phyloP scores from a whole-genome alignment of 495 filamentous ascomycete species.

The Neurospora sp. region DNA sequence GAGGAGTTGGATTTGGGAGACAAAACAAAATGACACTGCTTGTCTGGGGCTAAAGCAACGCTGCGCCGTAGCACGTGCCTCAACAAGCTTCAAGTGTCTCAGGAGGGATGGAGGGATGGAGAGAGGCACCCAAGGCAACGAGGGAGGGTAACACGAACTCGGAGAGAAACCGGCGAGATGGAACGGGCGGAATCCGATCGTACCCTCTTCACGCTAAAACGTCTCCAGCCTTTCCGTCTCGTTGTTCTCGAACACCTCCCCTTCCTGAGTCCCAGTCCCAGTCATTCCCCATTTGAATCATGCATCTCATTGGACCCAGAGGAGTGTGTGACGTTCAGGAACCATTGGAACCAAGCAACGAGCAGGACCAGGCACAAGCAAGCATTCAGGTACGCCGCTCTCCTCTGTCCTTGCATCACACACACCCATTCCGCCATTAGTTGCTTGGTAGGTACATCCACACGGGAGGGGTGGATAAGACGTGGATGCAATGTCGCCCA shows the following conservation, averaged over 20 bases:
- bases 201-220: background rate
- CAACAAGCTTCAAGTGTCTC: conserved; percentile 4
- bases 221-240: background rate
- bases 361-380: conserved; percentile 1
- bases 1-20: background rate
- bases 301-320: background rate
- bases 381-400: background rate
- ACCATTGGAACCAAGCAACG: background rate
- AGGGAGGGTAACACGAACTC: conserved; percentile 1
- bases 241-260: background rate
- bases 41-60: conserved; percentile 2
- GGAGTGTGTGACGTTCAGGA: background rate
- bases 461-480: background rate
- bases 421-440: background rate
- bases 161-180: conserved; percentile 2
- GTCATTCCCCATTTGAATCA: background rate
- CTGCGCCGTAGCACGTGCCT: background rate
- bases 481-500: background rate
- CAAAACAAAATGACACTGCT: background rate
- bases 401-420: background rate
- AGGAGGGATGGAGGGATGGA: background rate
- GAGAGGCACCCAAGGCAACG: conserved; percentile 1
- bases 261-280: background rate
- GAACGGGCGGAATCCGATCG: background rate
- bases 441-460: background rate